phyloP scores from a whole-genome alignment of 495 filamentous ascomycete species.

The Bathelium albidoporum region DNA sequence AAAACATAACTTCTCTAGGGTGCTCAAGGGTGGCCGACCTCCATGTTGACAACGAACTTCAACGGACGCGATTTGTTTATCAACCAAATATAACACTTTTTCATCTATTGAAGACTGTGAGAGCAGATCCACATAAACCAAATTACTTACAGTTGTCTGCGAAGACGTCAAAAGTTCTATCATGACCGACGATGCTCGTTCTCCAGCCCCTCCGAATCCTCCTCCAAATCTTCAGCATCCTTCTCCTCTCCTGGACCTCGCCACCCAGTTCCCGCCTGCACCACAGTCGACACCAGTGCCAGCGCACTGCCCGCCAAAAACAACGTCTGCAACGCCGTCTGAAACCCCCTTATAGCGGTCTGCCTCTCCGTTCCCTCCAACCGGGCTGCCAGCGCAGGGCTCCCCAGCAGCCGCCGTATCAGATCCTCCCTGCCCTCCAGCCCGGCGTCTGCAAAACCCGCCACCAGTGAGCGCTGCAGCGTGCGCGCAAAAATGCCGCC shows the following conservation, averaged over 20 bases:
- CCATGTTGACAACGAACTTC: too few relatives aligned
- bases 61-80: too few relatives aligned
- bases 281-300: conserved; percentile 40
- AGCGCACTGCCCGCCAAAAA: conserved; percentile 49
- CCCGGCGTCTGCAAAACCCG: conserved; percentile 46
- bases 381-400: conserved; percentile 49
- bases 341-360: conserved; percentile 56
- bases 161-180: not conserved
- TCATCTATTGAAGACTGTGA: too few relatives aligned
- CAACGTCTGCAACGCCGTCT: conserved; percentile 44
- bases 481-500: conserved; percentile 61
- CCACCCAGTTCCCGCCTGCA: conserved; percentile 67
- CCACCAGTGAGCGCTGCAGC: conserved; percentile 43
- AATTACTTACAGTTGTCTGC: too few relatives aligned
- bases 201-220: conserved; percentile 8
- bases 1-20: too few relatives aligned
- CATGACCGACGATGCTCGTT: not conserved
- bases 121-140: too few relatives aligned
- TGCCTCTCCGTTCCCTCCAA: conserved; percentile 43
- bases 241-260: conserved; percentile 24
- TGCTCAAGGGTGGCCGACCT: too few relatives aligned
- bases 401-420: conserved; percentile 54
- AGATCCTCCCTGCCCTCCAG: conserved; percentile 41
- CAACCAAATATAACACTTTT: too few relatives aligned
- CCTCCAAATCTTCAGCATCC: conserved; percentile 38